A percentile compares a stretch with the other conserved stretches of the same genome.
phyloP scores from a whole-genome alignment of 495 filamentous ascomycete genomes.

The Neurospora sp. region DNA sequence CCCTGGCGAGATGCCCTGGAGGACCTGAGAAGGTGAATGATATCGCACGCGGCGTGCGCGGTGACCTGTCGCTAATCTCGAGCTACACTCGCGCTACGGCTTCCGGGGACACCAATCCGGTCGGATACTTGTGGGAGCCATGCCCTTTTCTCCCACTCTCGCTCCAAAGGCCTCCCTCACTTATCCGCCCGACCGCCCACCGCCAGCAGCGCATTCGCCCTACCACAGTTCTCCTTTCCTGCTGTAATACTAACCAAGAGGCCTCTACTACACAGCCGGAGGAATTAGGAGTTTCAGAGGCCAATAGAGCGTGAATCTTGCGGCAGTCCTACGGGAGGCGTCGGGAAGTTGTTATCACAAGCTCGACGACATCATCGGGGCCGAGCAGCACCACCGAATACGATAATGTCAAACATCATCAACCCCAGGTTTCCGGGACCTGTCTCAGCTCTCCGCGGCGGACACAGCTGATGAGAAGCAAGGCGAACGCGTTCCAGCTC shows the following conservation, averaged over 20 bases:
- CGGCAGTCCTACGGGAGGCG: not conserved
- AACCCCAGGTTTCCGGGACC: not conserved
- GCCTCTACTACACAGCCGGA: not conserved
- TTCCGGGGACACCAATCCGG: not conserved
- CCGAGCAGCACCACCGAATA: not conserved
- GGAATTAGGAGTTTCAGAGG: not conserved
- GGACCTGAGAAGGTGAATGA: not conserved
- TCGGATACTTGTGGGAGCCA: not conserved
- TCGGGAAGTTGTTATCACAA: not conserved
- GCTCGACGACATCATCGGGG: not conserved
- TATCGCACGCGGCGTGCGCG: not conserved
- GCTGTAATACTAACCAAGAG: not conserved
- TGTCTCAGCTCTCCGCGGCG: not conserved
- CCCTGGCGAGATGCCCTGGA: not conserved
- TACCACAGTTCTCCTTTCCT: not conserved
- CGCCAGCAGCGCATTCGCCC: not conserved
- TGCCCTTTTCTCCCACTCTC: not conserved
- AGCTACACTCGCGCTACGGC: not conserved
- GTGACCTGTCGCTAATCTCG: not conserved
- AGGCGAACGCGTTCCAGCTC: not conserved
- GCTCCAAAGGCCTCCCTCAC: not conserved
- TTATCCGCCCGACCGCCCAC: not conserved
- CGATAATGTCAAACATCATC: not conserved
- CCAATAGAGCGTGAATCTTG: not conserved
- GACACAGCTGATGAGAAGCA: not conserved